Evolutionary conservation across 192 early-diverging fungal genomes (phyloP).

Genomic region (Gamsiella multidivaricata): DNA sequence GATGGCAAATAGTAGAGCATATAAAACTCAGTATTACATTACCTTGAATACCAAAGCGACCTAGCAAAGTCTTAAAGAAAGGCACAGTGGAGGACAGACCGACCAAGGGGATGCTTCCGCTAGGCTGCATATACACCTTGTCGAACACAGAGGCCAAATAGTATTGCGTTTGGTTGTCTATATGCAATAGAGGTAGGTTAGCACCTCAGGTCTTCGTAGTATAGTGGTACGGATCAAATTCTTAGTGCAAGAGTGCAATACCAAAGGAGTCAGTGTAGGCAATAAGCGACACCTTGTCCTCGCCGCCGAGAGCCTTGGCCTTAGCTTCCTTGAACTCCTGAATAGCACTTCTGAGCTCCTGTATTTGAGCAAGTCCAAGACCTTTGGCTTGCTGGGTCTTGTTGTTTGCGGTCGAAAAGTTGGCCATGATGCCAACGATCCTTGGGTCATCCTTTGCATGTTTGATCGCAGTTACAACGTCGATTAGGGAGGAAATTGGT

Average conservation of each 20-base stretch:
- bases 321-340: slow-evolving; percentile 63
- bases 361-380: slow-evolving; percentile 67
- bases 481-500: slow-evolving; percentile 47
- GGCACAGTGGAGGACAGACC: slow-evolving; percentile 62
- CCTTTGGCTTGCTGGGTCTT: slow-evolving; percentile 17
- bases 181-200: not conserved
- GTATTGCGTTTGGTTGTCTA: slow-evolving; percentile 71
- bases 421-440: slow-evolving; percentile 57
- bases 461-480: slow-evolving; percentile 57
- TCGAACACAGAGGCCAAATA: slow-evolving; percentile 74
- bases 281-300: slow-evolving; percentile 59
- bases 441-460: slow-evolving; percentile 63
- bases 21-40: not conserved
- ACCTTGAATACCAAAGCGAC: slow-evolving; percentile 65
- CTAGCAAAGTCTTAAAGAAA: slow-evolving; percentile 69
- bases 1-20: not conserved
- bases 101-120: slow-evolving; percentile 66
- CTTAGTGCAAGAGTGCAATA: too few relatives aligned
- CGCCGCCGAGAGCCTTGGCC: slow-evolving; percentile 55
- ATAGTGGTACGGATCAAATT: too few relatives aligned
- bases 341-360: slow-evolving; percentile 70
- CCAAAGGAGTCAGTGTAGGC: slow-evolving; percentile 78
- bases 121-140: slow-evolving; percentile 71
- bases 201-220: too few relatives aligned
- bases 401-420: slow-evolving; percentile 42